These are phyloP conservation scores for Coemansia sp. DNA, from an alignment of 192 early-diverging fungal genomes.

Conservation along the genomic window DNA sequence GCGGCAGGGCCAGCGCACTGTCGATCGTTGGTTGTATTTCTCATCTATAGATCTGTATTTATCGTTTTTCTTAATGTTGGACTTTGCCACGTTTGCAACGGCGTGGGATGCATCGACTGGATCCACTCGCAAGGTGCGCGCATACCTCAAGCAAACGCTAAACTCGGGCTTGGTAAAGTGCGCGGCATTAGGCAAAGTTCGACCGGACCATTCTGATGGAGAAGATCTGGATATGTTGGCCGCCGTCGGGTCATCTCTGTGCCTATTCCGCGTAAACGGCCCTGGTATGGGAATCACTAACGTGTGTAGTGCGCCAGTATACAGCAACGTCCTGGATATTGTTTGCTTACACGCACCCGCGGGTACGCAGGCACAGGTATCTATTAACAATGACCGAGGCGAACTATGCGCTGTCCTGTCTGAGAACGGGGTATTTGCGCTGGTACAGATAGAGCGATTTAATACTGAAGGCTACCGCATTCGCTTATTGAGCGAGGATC, in stretches of 20 bases:
- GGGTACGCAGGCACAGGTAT: background rate
- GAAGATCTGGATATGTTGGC: slow-evolving; percentile 15
- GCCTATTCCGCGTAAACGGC: slow-evolving; percentile 13
- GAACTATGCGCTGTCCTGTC: slow-evolving; percentile 21
- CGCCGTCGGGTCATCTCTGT: slow-evolving; percentile 18
- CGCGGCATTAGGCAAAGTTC: slow-evolving; percentile 18
- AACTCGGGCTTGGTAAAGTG: slow-evolving; percentile 25
- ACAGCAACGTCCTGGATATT: slow-evolving; percentile 20
- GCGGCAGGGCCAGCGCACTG: too few species aligned
- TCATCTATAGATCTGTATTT: background rate
- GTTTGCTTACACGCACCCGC: background rate
- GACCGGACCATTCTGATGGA: background rate
- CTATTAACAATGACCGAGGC: background rate
- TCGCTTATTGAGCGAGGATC: slow-evolving; percentile 8
- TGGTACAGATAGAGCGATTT: slow-evolving; percentile 11
- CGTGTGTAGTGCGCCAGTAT: slow-evolving; percentile 28
- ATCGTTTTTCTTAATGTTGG: slow-evolving; percentile 13
- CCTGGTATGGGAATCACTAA: slow-evolving; percentile 1
- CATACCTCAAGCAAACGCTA: slow-evolving; percentile 27
- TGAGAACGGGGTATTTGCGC: slow-evolving; percentile 12
- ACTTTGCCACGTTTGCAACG: slow-evolving; percentile 6
- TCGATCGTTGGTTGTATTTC: background rate
- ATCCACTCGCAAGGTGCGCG: background rate
- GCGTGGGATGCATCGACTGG: slow-evolving; percentile 25
- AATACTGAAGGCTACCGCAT: background rate